phyloP scores from a whole-genome alignment of 2,329 filamentous ascomycete genomes.

The Arthrobotrys sphaeroides region DNA sequence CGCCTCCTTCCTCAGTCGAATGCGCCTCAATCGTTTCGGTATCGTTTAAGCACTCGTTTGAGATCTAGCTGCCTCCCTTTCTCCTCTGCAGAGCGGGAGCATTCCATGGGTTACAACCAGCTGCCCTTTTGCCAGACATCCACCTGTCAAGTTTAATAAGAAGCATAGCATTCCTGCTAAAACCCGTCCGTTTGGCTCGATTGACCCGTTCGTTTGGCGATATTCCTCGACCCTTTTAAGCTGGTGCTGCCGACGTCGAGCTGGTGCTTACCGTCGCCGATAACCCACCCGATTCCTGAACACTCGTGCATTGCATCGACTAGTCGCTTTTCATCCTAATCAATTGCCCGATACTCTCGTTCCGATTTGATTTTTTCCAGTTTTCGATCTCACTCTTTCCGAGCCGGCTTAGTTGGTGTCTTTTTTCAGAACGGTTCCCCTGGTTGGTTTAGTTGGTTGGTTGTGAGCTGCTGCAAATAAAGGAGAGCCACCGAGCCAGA shows the following conservation, averaged over 20 bases:
- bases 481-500: conserved; percentile 12
- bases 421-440: conserved; percentile 11
- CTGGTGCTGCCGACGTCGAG: conserved; percentile 32
- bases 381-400: background rate
- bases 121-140: conserved; percentile 31
- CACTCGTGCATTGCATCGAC: conserved; percentile 10
- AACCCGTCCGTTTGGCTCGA: conserved; percentile 16
- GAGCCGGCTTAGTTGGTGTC: conserved; percentile 2
- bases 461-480: conserved; percentile 15
- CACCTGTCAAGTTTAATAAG: conserved; percentile 34
- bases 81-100: conserved; percentile 39
- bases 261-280: conserved; percentile 20
- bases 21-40: conserved; percentile 51
- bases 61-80: conserved; percentile 34
- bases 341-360: conserved; percentile 1
- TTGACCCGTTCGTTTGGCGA: conserved; percentile 19
- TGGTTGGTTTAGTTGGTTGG: conserved; percentile 9
- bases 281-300: background rate
- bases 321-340: conserved; percentile 15
- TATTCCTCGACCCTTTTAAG: conserved; percentile 21
- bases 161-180: conserved; percentile 15
- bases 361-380: conserved; percentile 1
- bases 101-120: conserved; percentile 15
- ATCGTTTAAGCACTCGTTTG: conserved; percentile 53
- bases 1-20: conserved; percentile 38